These are phyloP conservation scores for Crithidia sp. DNA, from an alignment of 208 protist species.

Conservation along the genomic window DNA sequence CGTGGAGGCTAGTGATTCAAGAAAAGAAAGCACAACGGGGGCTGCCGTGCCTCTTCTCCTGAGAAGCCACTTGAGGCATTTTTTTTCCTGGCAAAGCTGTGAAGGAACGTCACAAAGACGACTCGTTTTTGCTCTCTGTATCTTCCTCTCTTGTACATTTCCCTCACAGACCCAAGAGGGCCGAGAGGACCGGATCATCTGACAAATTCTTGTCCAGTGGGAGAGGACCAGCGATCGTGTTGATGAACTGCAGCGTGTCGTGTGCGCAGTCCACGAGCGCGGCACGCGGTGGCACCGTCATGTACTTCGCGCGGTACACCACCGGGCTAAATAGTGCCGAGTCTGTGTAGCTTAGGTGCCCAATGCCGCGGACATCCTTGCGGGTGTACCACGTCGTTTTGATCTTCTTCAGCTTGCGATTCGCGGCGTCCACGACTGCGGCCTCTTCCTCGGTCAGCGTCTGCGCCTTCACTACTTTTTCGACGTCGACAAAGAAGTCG, in stretches of 20 bases:
- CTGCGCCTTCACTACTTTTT: constrained; percentile 35
- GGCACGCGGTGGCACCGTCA: constrained; percentile 41
- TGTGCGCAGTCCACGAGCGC: constrained; percentile 53
- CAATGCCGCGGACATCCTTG: constrained; percentile 31
- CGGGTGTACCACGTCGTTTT: constrained; percentile 35
- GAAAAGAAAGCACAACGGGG: no score
- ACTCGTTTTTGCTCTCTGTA: no score
- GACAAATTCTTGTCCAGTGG: constrained; percentile 18
- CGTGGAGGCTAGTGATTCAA: no score
- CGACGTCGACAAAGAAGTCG: constrained; percentile 48
- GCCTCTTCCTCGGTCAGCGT: constrained; percentile 28
- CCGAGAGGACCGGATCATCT: constrained; percentile 14
- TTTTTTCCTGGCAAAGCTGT: no score
- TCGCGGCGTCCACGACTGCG: constrained; percentile 22
- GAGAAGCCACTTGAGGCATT: no score
- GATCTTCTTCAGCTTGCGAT: constrained; percentile 14
- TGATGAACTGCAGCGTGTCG: constrained; percentile 46
- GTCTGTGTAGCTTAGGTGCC: constrained; percentile 61
- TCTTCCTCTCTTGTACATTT: background rate
- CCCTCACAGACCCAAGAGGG: constrained; percentile 1
- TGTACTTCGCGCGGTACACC: constrained; percentile 41
- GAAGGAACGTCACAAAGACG: no score
- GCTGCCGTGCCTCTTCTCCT: no score
- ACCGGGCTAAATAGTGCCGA: constrained; percentile 65
- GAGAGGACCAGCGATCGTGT: constrained; percentile 18